Conservation (phyloP, 1,284 basidiomycete species). For the Exobasidium cylindrosporum region DNA sequence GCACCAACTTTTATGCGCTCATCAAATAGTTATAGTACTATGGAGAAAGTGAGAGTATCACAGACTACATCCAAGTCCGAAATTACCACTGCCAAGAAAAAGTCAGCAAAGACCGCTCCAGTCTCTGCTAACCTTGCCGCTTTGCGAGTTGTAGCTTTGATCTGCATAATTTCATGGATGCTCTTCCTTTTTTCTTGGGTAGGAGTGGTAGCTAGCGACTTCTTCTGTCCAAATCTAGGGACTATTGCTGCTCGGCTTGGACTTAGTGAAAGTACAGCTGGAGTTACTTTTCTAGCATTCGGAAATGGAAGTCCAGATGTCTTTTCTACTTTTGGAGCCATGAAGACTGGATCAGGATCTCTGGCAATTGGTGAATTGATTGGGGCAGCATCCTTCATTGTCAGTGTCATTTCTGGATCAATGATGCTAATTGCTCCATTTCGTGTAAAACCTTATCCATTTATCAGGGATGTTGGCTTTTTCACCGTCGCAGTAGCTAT, state of each 20-base stretch:
- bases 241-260: constrained; percentile 43
- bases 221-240: constrained; percentile 52
- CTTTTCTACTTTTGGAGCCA: constrained; percentile 90
- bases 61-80: too few relatives aligned
- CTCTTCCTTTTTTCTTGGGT: constrained; percentile 49
- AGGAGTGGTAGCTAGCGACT: constrained; percentile 51
- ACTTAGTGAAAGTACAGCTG: constrained; percentile 51
- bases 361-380: constrained; percentile 91
- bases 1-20: not conserved
- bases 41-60: too few relatives aligned
- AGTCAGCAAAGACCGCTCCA: not conserved
- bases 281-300: constrained; percentile 52
- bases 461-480: constrained; percentile 89
- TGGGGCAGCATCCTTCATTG: constrained; percentile 91
- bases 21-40: not conserved
- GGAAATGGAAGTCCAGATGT: constrained; percentile 58
- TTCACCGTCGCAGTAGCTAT: constrained; percentile 76
- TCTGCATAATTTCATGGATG: constrained; percentile 35
- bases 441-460: constrained; percentile 72
- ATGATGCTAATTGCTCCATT: constrained; percentile 96
- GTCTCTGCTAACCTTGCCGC: constrained; percentile 12
- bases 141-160: constrained; percentile 24
- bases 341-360: constrained; percentile 78
- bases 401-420: constrained; percentile 85
- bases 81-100: not conserved